Evolutionary conservation across 331 rosid genomes (phyloP).

Genomic region (Quercus lobata): DNA sequence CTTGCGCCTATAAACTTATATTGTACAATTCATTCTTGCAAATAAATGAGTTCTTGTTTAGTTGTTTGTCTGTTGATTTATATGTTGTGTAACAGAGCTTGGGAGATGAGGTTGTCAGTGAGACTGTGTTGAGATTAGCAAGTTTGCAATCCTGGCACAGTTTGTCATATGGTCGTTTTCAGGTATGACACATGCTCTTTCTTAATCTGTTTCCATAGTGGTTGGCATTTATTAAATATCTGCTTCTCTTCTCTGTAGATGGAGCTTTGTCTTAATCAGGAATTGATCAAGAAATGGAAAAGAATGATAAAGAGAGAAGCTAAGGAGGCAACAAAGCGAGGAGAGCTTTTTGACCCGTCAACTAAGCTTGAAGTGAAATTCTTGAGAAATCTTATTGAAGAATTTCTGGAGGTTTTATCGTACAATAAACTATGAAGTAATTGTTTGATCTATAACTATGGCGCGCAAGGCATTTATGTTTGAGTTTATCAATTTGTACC

Average conservation of each 20-base stretch:
- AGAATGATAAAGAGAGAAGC: slow-evolving; percentile 68
- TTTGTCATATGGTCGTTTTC: slow-evolving; percentile 93
- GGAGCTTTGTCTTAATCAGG: slow-evolving; percentile 86
- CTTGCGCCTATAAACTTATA: background rate
- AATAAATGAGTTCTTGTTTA: background rate
- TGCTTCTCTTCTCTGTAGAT: slow-evolving; percentile 43
- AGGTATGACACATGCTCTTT: slow-evolving; percentile 44
- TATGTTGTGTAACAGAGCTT: slow-evolving; percentile 62
- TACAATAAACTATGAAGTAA: slow-evolving; percentile 7
- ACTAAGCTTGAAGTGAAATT: slow-evolving; percentile 70
- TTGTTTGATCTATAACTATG: background rate
- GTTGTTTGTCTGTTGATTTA: background rate
- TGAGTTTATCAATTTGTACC: slow-evolving; percentile 16
- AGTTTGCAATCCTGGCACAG: slow-evolving; percentile 90
- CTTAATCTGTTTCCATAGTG: background rate
- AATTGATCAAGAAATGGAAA: slow-evolving; percentile 93
- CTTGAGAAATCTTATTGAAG: slow-evolving; percentile 75
- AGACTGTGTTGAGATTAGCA: slow-evolving; percentile 75
- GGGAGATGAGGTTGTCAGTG: slow-evolving; percentile 95
- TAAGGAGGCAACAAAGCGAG: slow-evolving; percentile 66
- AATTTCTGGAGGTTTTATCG: slow-evolving; percentile 73
- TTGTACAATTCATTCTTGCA: background rate
- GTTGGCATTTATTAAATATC: slow-evolving; percentile 15
- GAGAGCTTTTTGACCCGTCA: slow-evolving; percentile 53
- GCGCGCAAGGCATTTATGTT: background rate